phyloP scores from a whole-genome alignment of 2,329 filamentous ascomycete genomes.

The Chrysoporthe deuterocubensis region DNA sequence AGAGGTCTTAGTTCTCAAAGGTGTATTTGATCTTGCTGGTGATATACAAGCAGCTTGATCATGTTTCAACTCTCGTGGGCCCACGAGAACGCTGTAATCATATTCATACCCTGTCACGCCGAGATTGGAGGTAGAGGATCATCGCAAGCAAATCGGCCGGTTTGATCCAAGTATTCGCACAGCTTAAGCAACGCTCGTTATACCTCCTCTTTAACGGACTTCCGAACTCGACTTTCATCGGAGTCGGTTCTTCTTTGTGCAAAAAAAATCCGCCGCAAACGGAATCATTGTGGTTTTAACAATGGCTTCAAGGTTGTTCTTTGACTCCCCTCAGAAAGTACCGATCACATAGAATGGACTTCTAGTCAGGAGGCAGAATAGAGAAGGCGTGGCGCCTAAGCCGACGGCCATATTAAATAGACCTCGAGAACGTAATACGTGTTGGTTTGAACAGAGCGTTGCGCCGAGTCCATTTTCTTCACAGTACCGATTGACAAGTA shows the following conservation, averaged over 20 bases:
- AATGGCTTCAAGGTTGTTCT: background rate
- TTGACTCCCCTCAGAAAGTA: background rate
- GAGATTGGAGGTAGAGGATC: too few species aligned
- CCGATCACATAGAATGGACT: background rate
- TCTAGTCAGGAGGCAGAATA: background rate
- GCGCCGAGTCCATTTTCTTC: background rate
- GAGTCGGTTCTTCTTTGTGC: background rate
- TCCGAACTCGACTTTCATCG: background rate
- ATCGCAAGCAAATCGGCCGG: too few species aligned
- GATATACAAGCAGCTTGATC: too few species aligned
- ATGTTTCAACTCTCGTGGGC: too few species aligned
- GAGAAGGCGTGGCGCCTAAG: background rate
- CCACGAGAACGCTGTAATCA: too few species aligned
- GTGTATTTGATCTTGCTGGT: too few species aligned
- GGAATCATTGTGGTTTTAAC: background rate
- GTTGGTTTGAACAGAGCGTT: background rate
- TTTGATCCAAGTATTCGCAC: too few species aligned
- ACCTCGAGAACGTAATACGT: background rate
- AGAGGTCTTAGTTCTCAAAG: too few species aligned
- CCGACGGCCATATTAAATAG: background rate
- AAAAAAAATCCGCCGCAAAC: background rate
- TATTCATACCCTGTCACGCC: too few species aligned
- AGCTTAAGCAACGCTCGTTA: too few species aligned
- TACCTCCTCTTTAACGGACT: too few species aligned
- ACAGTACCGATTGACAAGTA: background rate